Evolutionary conservation across 2,329 filamentous ascomycete genomes (phyloP), one percentile per base, ranked within the genome.

Genomic region (Chaetomium sp.): DNA sequence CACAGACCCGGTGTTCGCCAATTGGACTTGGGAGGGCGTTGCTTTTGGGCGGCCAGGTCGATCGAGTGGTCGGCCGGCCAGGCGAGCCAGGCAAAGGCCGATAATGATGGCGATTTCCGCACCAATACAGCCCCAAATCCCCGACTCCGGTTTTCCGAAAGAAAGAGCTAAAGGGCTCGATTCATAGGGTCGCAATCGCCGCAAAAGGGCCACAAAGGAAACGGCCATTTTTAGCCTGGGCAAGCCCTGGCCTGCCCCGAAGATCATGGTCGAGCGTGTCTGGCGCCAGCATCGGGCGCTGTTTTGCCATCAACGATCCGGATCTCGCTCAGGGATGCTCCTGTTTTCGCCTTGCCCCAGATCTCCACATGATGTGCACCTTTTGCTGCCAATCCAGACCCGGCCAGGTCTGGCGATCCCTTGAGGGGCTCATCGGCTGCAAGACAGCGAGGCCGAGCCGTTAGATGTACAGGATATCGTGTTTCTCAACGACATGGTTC

Each of bases 241-340:
- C 62, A 62, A 62, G 64, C 62, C 63, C 63, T 57, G 54, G 58
- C 59, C 46, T 56, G 52, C 59, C 60, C 53, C 57, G 65, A 59
- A 64, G 65, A 69, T 68, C 67, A 67, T 59, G 67, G 63, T 61
- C 61, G 65, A 66, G 62, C 63, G 63, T 67, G 65, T 68, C 68
- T 69, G 63, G 66, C 62, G 61, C 63, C 61, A 63, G 64, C 61
- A 60, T 62, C 64, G 63, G 56, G 55, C 59, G 55, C 61, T 59
- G 63, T 66, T 67, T 67, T 62, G 61, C 36, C 58, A 58, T 55
- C 42, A 57, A 35, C 49, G 58, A 62, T 64, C 61, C 55, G 60
- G 55, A 59, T 57, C 52, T 60, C 42, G 40, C 62, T 58, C 53
- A 57, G 61, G 57, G 58, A 19, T 19, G n/a, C 51, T 62, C 50